These are phyloP conservation scores for Agrostemma githago DNA, from an alignment of 148 eudicot genomes.

Conservation along the genomic window DNA sequence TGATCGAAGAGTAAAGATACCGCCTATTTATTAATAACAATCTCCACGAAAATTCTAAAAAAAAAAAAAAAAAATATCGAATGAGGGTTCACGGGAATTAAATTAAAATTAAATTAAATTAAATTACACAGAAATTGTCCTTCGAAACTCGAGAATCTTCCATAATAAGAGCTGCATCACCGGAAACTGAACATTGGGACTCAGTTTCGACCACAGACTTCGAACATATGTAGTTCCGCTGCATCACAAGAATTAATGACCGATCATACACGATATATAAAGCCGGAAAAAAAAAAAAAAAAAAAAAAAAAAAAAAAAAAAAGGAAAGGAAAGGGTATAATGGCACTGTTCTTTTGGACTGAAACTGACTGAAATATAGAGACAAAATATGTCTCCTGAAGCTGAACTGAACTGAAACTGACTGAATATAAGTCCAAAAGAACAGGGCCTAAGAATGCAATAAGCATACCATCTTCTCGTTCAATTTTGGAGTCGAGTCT, in stretches of 20 bases:
- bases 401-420: too few relatives aligned
- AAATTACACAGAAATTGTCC: constrained; percentile 11
- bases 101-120: constrained; percentile 18
- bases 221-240: constrained; percentile 2
- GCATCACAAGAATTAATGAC: constrained; percentile 19
- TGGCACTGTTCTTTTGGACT: too few relatives aligned
- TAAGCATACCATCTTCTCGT: constrained; percentile 17
- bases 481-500: constrained; percentile 2
- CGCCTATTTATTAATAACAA: constrained; percentile 8
- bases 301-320: too few relatives aligned
- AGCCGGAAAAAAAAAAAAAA: too few relatives aligned
- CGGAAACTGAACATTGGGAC: not conserved
- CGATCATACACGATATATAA: too few relatives aligned
- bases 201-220: not conserved
- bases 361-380: too few relatives aligned
- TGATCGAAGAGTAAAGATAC: not conserved
- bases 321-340: too few relatives aligned
- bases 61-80: not conserved
- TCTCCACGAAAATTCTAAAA: not conserved
- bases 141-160: constrained; percentile 1
- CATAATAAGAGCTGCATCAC: constrained; percentile 1
- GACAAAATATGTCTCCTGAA: too few relatives aligned
- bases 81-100: constrained; percentile 12
- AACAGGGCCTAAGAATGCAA: too few relatives aligned
- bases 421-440: too few relatives aligned